phyloP scores from a whole-genome alignment of 2,329 filamentous ascomycete genomes.

The Fusarium palustre region DNA sequence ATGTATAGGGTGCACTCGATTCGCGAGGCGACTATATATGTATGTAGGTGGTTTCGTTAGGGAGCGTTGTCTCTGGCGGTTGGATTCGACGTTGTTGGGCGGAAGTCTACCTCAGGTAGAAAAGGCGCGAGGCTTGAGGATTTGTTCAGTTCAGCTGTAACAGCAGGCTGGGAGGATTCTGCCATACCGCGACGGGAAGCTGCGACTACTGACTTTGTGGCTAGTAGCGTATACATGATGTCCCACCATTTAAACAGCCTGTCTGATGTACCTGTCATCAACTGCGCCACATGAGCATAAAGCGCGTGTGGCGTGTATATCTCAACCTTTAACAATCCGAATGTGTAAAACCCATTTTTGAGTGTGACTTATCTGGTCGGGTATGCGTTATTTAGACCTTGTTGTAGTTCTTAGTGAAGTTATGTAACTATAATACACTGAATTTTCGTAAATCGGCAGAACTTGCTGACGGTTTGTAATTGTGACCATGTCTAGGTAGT shows the following conservation, averaged over 20 bases:
- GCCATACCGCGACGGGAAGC: slow-evolving; percentile 36
- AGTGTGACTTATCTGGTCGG: not conserved
- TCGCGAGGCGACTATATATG: slow-evolving; percentile 24
- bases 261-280: slow-evolving; percentile 2
- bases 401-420: not conserved
- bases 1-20: slow-evolving; percentile 29
- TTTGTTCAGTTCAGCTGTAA: slow-evolving; percentile 29
- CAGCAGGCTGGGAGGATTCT: slow-evolving; percentile 44
- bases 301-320: slow-evolving; percentile 17
- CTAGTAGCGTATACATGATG: slow-evolving; percentile 1
- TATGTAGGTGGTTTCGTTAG: not conserved
- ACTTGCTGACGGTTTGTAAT: too few relatives aligned
- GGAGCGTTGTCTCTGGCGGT: slow-evolving; percentile 25
- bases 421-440: not conserved
- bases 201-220: slow-evolving; percentile 1
- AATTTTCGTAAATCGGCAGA: not conserved
- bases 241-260: not conserved
- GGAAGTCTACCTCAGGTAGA: slow-evolving; percentile 20
- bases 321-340: not conserved
- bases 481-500: not conserved
- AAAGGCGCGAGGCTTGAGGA: slow-evolving; percentile 38
- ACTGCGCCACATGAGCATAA: slow-evolving; percentile 12
- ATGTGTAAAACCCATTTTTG: not conserved
- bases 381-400: too few relatives aligned
- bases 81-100: slow-evolving; percentile 23